Conservation (phyloP, 2,329 filamentous ascomycete genomes). For the Alternaria dauci region DNA sequence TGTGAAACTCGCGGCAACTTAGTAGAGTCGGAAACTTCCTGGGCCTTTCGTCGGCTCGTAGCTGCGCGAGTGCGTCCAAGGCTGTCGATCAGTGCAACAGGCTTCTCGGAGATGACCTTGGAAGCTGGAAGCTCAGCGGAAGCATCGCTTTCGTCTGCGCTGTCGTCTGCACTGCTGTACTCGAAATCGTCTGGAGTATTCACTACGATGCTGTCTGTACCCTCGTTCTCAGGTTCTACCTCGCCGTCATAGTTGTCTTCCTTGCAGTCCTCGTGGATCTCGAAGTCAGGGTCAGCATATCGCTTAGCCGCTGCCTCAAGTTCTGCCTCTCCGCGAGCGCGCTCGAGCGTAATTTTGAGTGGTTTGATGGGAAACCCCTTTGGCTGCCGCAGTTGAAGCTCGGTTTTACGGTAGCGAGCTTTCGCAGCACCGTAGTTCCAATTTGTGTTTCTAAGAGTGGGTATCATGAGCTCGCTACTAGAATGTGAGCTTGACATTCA, state of each 20-base stretch:
- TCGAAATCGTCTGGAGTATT: not conserved
- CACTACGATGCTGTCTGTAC: not conserved
- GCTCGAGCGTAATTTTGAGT: constrained; percentile 6
- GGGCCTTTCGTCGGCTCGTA: constrained; percentile 7
- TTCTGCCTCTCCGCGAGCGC: constrained; percentile 10
- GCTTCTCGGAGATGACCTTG: not conserved
- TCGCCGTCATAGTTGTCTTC: not conserved
- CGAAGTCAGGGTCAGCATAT: not conserved
- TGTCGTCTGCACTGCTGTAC: not conserved
- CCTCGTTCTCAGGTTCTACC: not conserved
- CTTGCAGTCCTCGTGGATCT: constrained; percentile 9
- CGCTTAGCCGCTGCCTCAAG: not conserved
- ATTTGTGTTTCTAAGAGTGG: not conserved
- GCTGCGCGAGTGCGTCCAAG: constrained; percentile 15
- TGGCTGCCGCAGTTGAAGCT: constrained; percentile 12
- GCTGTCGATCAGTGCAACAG: constrained; percentile 4
- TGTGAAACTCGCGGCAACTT: not conserved
- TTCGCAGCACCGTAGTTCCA: constrained; percentile 5
- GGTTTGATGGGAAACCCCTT: constrained; percentile 14
- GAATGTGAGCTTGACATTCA: not conserved
- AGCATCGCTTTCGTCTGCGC: not conserved
- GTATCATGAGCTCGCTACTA: constrained; percentile 4
- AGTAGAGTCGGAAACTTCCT: not conserved
- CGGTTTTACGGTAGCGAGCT: not conserved
- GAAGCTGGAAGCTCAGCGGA: not conserved